These are phyloP conservation scores for Adansonia digitata DNA, from an alignment of 345 rosid genomes.

Conservation along the genomic window DNA sequence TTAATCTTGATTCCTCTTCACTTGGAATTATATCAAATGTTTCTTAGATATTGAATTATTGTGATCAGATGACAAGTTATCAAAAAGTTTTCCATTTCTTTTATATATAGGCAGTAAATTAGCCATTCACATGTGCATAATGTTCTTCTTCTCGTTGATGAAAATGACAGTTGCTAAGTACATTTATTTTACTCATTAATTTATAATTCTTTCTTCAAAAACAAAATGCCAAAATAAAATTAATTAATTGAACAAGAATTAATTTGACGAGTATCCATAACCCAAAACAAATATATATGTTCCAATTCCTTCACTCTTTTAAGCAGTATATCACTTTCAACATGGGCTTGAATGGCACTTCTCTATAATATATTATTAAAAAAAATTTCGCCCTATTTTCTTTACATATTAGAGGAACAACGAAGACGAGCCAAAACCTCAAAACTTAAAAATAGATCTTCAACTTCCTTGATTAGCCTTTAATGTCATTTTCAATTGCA, in stretches of 20 bases:
- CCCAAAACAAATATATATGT: not conserved
- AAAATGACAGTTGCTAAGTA: not conserved
- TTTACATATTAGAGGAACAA: not conserved
- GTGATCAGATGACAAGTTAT: not conserved
- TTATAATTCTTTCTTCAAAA: not conserved
- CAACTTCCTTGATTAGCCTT: not conserved
- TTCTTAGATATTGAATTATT: too few species aligned
- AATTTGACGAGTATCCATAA: not conserved
- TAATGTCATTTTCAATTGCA: slow-evolving; percentile 4
- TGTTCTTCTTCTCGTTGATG: not conserved
- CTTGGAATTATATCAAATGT: too few species aligned
- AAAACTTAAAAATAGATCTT: not conserved
- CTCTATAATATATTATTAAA: not conserved
- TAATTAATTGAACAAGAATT: not conserved
- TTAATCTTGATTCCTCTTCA: too few species aligned
- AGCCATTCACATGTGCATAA: not conserved
- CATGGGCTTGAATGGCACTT: not conserved
- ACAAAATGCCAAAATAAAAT: not conserved
- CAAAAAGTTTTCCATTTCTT: not conserved
- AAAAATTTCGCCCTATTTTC: not conserved
- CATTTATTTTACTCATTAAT: not conserved
- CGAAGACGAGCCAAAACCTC: not conserved
- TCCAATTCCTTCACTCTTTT: not conserved
- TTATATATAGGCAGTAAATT: not conserved
- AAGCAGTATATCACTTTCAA: not conserved